These are phyloP conservation scores for Amylocystis lapponica DNA, from an alignment of 768 basidiomycete genomes.

Conservation along the genomic window DNA sequence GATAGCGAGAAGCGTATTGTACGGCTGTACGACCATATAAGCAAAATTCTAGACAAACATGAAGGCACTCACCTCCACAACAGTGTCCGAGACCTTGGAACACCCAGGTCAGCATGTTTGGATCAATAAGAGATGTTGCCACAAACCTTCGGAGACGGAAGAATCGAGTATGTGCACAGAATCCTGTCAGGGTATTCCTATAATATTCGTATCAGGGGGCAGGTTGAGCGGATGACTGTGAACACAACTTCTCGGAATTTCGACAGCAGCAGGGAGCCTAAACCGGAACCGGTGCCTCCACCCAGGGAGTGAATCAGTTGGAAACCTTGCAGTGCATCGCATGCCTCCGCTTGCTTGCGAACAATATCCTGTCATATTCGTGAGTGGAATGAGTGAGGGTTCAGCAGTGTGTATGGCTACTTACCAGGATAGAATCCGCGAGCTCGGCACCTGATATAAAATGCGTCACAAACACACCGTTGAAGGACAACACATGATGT, in stretches of 20 bases:
- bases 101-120: no score
- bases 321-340: constrained; percentile 88
- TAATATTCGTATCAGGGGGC: constrained; percentile 26
- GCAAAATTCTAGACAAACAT: not conserved
- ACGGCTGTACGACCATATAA: constrained; percentile 42
- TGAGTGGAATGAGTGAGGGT: not conserved
- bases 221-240: constrained; percentile 5
- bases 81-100: constrained; percentile 40
- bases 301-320: constrained; percentile 87
- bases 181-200: constrained; percentile 53
- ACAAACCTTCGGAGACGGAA: constrained; percentile 54
- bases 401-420: not conserved
- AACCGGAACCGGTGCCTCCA: constrained; percentile 85
- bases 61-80: constrained; percentile 40
- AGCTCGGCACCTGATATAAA: constrained; percentile 73
- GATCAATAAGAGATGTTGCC: constrained; percentile 2
- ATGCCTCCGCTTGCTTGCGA: constrained; percentile 72
- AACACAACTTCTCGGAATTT: constrained; percentile 70
- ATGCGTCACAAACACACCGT: not conserved
- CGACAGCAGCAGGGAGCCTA: constrained; percentile 74
- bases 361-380: constrained; percentile 51
- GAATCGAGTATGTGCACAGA: constrained; percentile 46
- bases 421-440: constrained; percentile 72
- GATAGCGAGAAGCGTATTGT: constrained; percentile 78
- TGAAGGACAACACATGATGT: constrained; percentile 21